Evolutionary conservation across 2,329 filamentous ascomycete genomes (phyloP).

Genomic region (Aspergillus nomiae): DNA sequence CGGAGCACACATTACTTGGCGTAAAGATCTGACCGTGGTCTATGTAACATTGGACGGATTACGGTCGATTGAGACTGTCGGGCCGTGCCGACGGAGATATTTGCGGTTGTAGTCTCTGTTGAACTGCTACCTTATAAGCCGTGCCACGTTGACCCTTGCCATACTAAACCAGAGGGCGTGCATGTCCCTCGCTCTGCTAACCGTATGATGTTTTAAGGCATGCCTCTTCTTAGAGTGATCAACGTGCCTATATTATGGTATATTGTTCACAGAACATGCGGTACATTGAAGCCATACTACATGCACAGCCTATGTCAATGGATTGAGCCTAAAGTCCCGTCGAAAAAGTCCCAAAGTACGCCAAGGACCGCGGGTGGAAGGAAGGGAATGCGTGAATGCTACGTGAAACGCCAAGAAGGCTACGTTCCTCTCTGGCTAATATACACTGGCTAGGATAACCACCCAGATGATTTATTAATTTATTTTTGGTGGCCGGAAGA

Average conservation of each 20-base stretch:
- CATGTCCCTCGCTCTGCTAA: neutral
- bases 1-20: neutral
- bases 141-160: neutral
- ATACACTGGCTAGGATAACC: neutral
- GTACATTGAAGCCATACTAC: neutral
- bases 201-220: neutral
- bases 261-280: neutral
- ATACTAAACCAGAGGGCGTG: neutral
- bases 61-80: too few relatives aligned
- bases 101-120: neutral
- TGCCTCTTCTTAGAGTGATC: neutral
- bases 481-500: neutral
- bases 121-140: neutral
- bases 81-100: neutral
- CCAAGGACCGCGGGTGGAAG: neutral
- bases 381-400: neutral
- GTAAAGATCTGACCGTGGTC: neutral
- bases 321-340: fast-evolving
- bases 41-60: neutral
- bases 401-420: neutral
- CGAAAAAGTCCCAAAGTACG: neutral
- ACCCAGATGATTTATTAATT: neutral
- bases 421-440: neutral
- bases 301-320: neutral
- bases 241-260: neutral